These are phyloP conservation scores for Pisolithus thermaeus DNA, from an alignment of 1,284 basidiomycete genomes.

Conservation along the genomic window DNA sequence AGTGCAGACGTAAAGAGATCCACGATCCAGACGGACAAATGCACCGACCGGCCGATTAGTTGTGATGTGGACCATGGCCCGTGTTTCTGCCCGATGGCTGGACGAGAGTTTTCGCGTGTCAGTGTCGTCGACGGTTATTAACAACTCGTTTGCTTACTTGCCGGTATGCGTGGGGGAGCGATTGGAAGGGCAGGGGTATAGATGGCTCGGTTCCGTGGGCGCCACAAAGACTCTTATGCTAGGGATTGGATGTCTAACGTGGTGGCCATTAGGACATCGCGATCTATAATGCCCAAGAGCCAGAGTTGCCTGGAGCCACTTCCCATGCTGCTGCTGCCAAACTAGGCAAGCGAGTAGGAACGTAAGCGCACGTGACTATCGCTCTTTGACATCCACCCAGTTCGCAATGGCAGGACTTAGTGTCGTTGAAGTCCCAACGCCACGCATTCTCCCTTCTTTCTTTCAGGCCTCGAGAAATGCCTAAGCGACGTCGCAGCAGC, in stretches of 20 bases:
- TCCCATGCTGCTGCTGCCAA: too few species aligned
- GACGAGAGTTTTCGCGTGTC: too few species aligned
- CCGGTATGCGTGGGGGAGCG: too few species aligned
- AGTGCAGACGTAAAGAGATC: conserved; percentile 10
- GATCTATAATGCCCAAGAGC: background rate
- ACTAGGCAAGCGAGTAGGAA: background rate
- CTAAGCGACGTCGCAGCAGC: conserved; percentile 17
- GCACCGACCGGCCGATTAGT: background rate
- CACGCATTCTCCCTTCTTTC: background rate
- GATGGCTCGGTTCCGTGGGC: too few species aligned
- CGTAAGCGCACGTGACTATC: background rate
- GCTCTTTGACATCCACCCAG: too few species aligned
- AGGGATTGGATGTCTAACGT: background rate
- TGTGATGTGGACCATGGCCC: background rate
- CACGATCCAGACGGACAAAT: conserved; percentile 6
- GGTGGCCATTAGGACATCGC: background rate
- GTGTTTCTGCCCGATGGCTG: background rate
- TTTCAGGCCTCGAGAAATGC: conserved; percentile 11
- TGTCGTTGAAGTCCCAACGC: too few species aligned
- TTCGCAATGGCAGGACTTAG: too few species aligned
- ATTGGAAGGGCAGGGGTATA: too few species aligned
- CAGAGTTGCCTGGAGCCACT: background rate
- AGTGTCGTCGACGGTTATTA: too few species aligned
- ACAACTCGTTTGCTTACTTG: too few species aligned
- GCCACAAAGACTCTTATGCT: too few species aligned